Base-by-base conservation (phyloP, 2,329 filamentous ascomycete species). In the Curvularia sp. region DNA sequence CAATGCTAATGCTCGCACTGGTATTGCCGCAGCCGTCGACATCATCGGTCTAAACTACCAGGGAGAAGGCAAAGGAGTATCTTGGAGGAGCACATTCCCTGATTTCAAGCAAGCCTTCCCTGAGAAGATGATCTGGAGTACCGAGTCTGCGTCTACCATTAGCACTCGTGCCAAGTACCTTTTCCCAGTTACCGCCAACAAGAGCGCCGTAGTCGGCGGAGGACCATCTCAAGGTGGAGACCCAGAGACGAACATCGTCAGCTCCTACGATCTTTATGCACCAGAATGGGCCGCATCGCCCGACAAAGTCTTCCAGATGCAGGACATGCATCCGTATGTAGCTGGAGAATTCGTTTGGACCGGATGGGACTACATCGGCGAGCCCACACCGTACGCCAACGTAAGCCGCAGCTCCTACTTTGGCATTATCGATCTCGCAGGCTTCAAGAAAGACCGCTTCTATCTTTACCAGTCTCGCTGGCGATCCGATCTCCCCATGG, bases 391-490 rank as follows among this genome's bases (percentile, higher is more conserved):
- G 0, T 85, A 82, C 64, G 73, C 82, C 61, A 73, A 82, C 58
- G 53, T 68, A 1, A 74, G 82, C 4, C 80, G 83, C 10, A 84
- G 81, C 67, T 83, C 81, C 1, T 86, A 86, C 67, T 86, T 81
- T 46, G 84, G 84, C 9, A 85, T 86, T 57, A 78, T 86, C 30
- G 84, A 86, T 54, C 74, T 86, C 6, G 84, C 84, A 0, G 84
- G 84, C 0, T 86, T 86, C 71, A 78, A 77, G 55, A 86, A 86
- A 69, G 84, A 86, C 57, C 76, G 84, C 1, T 86, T 81, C 68
- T 85, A 79, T 61, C 65, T 86, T 4, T 86, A 86, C 59, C 84
- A 86, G 64, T 70, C 83, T 0, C 79, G 82, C 7, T 86, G 84
- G 85, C 74, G 79, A 2, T 75, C 83, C 0, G 79, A 82, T 15